These are phyloP conservation scores for Glycine tomentella DNA, from an alignment of 306 rosid genomes.

Conservation along the genomic window DNA sequence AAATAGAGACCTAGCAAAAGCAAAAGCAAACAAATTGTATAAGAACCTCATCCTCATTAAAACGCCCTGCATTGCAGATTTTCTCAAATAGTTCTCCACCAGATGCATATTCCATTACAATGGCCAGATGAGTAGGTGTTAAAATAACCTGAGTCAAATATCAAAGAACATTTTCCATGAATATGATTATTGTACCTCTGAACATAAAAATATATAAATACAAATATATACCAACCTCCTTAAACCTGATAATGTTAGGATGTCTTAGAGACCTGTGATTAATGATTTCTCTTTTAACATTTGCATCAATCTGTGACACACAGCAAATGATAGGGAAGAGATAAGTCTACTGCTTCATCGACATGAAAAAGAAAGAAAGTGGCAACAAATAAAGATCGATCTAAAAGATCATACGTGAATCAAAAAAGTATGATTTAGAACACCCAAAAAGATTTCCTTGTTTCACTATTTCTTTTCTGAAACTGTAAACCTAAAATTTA, in stretches of 20 bases:
- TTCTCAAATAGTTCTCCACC: slow-evolving; percentile 93
- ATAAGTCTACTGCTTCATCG: neutral
- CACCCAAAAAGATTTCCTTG: too few species aligned
- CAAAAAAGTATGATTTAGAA: neutral
- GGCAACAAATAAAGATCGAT: neutral
- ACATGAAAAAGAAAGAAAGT: neutral
- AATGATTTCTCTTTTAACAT: slow-evolving; percentile 91
- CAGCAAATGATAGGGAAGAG: neutral
- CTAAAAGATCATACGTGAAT: neutral
- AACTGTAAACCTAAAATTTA: neutral
- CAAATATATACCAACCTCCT: slow-evolving; percentile 66
- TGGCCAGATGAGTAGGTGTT: slow-evolving; percentile 95
- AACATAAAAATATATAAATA: slow-evolving; percentile 16
- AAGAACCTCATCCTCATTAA: slow-evolving; percentile 86
- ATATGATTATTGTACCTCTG: neutral
- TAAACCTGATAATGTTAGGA: slow-evolving; percentile 87
- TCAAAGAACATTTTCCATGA: neutral
- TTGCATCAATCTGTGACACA: slow-evolving; percentile 77
- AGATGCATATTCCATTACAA: slow-evolving; percentile 95
- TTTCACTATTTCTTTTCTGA: too few species aligned
- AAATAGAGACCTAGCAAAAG: neutral
- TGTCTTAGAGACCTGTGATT: slow-evolving; percentile 95
- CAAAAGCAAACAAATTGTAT: too few species aligned
- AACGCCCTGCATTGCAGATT: slow-evolving; percentile 79
- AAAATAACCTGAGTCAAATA: slow-evolving; percentile 65